Conservation (phyloP, 129 eudicot species). For the Sambucus nigra region DNA sequence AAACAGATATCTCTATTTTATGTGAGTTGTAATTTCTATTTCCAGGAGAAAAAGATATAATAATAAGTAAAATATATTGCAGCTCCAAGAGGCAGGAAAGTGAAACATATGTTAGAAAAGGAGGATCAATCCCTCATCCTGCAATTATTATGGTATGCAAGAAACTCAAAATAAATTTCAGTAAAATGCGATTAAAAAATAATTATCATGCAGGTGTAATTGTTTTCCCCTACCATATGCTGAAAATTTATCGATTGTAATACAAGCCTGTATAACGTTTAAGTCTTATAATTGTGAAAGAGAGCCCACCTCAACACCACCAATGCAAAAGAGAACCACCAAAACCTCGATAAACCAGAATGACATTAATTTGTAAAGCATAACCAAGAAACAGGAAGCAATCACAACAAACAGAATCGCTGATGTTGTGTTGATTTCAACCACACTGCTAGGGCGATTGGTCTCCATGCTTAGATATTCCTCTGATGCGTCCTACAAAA, state of each 20-base stretch:
- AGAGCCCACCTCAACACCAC: constrained; percentile 81
- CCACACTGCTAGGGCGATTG: constrained; percentile 50
- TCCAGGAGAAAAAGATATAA: no score
- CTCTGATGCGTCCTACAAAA: constrained; percentile 72
- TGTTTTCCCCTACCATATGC: no score
- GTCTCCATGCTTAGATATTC: constrained; percentile 36
- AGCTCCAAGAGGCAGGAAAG: no score
- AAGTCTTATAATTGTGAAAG: constrained; percentile 7
- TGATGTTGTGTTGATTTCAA: constrained; percentile 80
- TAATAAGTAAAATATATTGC: no score
- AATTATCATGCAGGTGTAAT: no score
- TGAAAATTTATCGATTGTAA: neutral
- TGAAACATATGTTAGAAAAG: no score
- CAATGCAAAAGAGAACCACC: constrained; percentile 94
- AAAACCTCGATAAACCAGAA: constrained; percentile 88
- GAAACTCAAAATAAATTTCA: no score
- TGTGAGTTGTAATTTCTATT: no score
- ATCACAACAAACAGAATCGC: constrained; percentile 87
- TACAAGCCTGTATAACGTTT: neutral
- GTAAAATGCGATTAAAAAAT: no score
- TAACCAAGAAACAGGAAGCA: constrained; percentile 90
- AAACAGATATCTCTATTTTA: no score
- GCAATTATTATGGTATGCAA: no score
- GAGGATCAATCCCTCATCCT: no score
- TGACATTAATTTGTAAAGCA: constrained; percentile 98